Conservation (phyloP, 208 protist genomes). For the Acanthamoeba royreba region DNA sequence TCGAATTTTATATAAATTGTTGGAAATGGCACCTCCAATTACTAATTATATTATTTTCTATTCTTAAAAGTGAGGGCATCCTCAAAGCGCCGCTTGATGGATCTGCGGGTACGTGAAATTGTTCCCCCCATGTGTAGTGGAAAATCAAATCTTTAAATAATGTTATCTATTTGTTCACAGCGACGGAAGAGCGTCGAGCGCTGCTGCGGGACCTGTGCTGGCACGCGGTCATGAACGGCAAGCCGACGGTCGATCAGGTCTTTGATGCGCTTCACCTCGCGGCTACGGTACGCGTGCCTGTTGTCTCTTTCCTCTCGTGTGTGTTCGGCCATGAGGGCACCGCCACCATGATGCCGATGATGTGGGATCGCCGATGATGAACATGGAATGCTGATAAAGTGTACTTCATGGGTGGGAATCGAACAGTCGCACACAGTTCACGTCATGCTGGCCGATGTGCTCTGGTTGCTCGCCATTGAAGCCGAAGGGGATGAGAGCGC, state of each 20-base stretch:
- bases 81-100: background rate
- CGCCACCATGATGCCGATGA: too few relatives aligned
- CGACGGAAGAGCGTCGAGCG: background rate
- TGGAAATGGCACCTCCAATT: too few relatives aligned
- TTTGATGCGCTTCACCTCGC: background rate
- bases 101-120: background rate
- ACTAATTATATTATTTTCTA: background rate
- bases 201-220: slow-evolving; percentile 5
- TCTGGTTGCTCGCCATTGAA: background rate
- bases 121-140: background rate
- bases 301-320: background rate
- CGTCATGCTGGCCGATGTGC: background rate
- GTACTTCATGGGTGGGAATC: too few relatives aligned
- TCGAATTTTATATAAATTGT: background rate
- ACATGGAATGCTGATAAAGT: background rate
- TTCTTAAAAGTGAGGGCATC: background rate
- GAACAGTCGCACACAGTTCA: background rate
- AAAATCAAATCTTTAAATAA: background rate
- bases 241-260: background rate
- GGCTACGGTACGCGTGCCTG: background rate
- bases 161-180: background rate
- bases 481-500: background rate
- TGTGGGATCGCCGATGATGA: too few relatives aligned
- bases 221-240: background rate
- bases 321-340: too few relatives aligned